Base-by-base conservation (phyloP, 495 filamentous ascomycete genomes). In the Penicillium atrosanguineum region DNA sequence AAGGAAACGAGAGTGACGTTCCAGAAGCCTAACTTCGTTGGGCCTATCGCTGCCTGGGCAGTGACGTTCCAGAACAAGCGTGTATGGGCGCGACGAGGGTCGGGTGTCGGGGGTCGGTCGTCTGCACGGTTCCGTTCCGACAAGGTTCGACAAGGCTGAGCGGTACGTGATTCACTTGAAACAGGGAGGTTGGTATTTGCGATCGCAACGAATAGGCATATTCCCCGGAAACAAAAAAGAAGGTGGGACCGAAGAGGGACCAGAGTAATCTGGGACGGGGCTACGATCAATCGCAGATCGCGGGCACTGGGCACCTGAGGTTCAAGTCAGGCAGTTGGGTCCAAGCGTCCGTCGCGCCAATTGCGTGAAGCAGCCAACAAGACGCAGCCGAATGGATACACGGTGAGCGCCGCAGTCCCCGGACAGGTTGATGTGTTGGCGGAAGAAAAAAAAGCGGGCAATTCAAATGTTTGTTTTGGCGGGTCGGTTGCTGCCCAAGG, bases 391-490 rank as follows among this genome's bases (percentile, higher is more conserved):
- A 39, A 21, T 25, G 18, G 28, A 29, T 48, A 31, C 23, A 45
- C 53, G 31, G 56, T 50, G 36, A 60, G 43, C 56, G 38, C n/a
- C 38, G 38, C 43, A 46, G 49, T 55, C 50, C 44, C 38, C 49
- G 36, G 55, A 25, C 55, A 45, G 45, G 48, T 61, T 51, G 38
- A 38, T 53, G 53, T 31, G 55, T 62, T 62, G 54, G 48, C 53
- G 29, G 19, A 39, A 43, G 38, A 51, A 58, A 62, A 62, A 60
- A 60, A 50, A 44, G 47, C 34, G 46, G 46, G 29, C 46, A 42
- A 23, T 56, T 42, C 41, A 26, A 44, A 42, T 61, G 63, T 66
- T 66, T 66, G 61, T 66, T 66, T 66, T 60, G 59, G 48, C 52
- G 50, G 34, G 53, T 46, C 42, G 37, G 58, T 56, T 63, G 60